These are phyloP conservation scores for Castanospermum australe DNA, from an alignment of 306 rosid species.

Conservation along the genomic window DNA sequence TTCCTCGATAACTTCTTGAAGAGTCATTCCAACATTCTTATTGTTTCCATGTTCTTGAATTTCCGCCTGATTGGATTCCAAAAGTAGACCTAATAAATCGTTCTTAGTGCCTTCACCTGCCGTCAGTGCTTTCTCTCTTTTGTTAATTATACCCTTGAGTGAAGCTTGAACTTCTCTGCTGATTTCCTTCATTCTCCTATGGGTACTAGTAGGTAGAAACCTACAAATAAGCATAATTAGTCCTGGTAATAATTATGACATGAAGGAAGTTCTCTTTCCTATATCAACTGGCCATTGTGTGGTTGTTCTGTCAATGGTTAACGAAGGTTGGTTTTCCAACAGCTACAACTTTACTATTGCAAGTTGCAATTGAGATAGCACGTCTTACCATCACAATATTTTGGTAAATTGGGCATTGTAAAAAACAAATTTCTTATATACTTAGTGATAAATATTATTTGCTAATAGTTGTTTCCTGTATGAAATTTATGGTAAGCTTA, in stretches of 20 bases:
- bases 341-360: neutral
- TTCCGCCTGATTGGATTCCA: slow-evolving; percentile 29
- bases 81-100: neutral
- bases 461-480: neutral
- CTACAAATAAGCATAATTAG: neutral
- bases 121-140: slow-evolving; percentile 10
- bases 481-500: no score
- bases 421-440: neutral
- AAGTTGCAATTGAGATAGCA: neutral
- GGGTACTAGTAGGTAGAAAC: slow-evolving; percentile 25
- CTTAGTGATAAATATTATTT: neutral
- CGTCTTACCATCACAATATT: neutral
- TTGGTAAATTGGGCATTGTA: neutral
- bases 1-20: slow-evolving; percentile 25
- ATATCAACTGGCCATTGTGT: neutral
- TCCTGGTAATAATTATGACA: neutral
- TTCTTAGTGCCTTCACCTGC: neutral
- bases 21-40: slow-evolving; percentile 30
- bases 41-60: slow-evolving; percentile 14
- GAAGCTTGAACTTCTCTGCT: neutral
- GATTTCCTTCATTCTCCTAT: slow-evolving; percentile 4
- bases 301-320: neutral
- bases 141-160: neutral
- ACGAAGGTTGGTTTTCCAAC: neutral
- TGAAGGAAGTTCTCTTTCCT: neutral